Conservation (phyloP, 2,329 filamentous ascomycete genomes). For the Claviceps digitariae region DNA sequence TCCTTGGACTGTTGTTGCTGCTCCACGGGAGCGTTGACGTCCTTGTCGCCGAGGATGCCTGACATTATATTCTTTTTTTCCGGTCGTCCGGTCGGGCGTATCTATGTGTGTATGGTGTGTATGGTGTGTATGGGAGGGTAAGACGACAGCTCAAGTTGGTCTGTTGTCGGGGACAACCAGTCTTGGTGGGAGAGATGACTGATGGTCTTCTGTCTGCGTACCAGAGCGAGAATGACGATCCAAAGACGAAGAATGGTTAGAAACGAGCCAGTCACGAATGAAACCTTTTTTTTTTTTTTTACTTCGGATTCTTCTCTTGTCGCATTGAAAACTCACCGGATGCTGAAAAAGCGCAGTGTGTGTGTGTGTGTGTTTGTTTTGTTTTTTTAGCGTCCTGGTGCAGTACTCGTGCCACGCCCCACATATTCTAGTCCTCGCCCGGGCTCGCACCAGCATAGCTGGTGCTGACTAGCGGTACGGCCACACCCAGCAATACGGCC, state of each 20-base stretch:
- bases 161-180: neutral
- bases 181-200: neutral
- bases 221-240: neutral
- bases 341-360: neutral
- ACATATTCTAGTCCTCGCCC: too few species aligned
- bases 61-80: slow-evolving; percentile 31
- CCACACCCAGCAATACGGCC: too few species aligned
- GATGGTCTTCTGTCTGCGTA: neutral
- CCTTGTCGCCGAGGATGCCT: slow-evolving; percentile 48
- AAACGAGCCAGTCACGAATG: neutral
- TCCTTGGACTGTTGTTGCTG: slow-evolving; percentile 25
- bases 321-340: neutral
- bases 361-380: too few species aligned
- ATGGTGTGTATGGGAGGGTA: too few species aligned
- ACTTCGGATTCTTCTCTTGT: neutral
- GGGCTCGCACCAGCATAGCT: too few species aligned
- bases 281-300: too few species aligned
- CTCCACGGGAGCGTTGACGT: slow-evolving; percentile 44
- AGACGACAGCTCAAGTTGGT: too few species aligned
- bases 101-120: too few species aligned
- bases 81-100: neutral
- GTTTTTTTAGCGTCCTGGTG: neutral
- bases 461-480: too few species aligned
- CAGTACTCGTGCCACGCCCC: too few species aligned
- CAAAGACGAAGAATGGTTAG: neutral